These are phyloP conservation scores for Backusella westeae DNA, from an alignment of 192 early-diverging fungal species.

Conservation along the genomic window DNA sequence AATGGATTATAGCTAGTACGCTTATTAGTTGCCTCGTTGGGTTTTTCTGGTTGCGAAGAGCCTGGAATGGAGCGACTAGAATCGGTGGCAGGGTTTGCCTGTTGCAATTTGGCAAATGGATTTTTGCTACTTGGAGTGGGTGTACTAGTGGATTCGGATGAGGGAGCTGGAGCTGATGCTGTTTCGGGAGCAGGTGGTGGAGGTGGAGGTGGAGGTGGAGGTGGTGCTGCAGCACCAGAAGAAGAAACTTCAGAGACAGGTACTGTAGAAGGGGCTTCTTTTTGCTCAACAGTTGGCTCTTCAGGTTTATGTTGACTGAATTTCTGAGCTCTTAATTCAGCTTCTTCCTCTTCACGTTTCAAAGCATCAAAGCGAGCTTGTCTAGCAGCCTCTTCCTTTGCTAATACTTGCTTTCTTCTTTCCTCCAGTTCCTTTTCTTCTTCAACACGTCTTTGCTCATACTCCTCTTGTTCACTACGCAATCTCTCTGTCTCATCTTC, in stretches of 20 bases:
- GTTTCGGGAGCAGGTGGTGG: not conserved
- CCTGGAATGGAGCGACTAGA: not conserved
- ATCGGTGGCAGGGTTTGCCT: not conserved
- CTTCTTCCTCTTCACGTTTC: conserved; percentile 11
- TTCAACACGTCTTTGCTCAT: conserved; percentile 13
- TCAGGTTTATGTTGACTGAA: conserved; percentile 8
- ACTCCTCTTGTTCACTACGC: conserved; percentile 5
- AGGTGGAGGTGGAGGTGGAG: conserved; percentile 13
- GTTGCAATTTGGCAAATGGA: conserved; percentile 37
- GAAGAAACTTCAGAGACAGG: not conserved
- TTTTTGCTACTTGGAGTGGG: conserved; percentile 23
- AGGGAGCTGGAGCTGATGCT: not conserved
- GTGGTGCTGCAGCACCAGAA: not conserved
- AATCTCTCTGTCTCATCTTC: conserved; percentile 2
- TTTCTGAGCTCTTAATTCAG: not conserved
- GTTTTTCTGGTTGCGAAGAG: conserved; percentile 8
- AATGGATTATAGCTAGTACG: conserved; percentile 32
- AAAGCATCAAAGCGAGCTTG: conserved; percentile 15
- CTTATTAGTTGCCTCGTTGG: conserved; percentile 20
- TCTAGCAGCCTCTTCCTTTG: conserved; percentile 15
- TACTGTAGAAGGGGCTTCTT: not conserved
- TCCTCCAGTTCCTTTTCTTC: conserved; percentile 9
- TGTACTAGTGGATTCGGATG: not conserved
- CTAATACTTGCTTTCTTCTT: conserved; percentile 15
- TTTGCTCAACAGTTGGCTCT: not conserved